Evolutionary conservation across 331 rosid species (phyloP).

Genomic region (Malus hybrid): DNA sequence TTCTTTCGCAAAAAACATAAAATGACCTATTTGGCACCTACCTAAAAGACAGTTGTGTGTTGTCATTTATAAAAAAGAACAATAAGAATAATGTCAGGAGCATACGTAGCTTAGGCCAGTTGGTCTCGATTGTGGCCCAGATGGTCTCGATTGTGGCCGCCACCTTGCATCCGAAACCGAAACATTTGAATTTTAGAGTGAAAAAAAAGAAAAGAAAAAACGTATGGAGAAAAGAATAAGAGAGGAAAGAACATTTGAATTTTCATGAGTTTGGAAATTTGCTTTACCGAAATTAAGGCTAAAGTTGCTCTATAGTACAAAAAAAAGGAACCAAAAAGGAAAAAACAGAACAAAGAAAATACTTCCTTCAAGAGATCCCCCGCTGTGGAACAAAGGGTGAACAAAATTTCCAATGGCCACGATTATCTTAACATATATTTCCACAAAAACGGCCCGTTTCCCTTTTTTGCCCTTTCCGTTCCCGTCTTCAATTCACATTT

Average conservation of each 20-base stretch:
- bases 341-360: background rate
- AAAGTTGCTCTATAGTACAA: constrained; percentile 17
- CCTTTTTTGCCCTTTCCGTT: background rate
- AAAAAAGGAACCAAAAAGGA: background rate
- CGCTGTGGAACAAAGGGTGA: constrained; percentile 13
- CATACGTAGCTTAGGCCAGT: background rate
- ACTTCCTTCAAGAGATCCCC: constrained; percentile 1
- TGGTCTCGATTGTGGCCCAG: too few species aligned
- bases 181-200: background rate
- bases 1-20: too few species aligned
- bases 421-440: background rate
- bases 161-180: background rate
- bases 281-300: constrained; percentile 22
- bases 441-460: constrained; percentile 23
- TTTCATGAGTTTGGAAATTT: background rate
- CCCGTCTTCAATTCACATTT: background rate
- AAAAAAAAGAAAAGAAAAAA: background rate
- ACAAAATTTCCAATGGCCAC: constrained; percentile 27
- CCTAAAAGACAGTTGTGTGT: background rate
- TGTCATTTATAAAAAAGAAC: too few species aligned
- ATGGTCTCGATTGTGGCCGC: background rate
- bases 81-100: too few species aligned
- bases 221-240: background rate
- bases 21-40: background rate
- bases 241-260: background rate